phyloP scores from a whole-genome alignment of 805 yeast species.

The Saturnispora dispora region DNA sequence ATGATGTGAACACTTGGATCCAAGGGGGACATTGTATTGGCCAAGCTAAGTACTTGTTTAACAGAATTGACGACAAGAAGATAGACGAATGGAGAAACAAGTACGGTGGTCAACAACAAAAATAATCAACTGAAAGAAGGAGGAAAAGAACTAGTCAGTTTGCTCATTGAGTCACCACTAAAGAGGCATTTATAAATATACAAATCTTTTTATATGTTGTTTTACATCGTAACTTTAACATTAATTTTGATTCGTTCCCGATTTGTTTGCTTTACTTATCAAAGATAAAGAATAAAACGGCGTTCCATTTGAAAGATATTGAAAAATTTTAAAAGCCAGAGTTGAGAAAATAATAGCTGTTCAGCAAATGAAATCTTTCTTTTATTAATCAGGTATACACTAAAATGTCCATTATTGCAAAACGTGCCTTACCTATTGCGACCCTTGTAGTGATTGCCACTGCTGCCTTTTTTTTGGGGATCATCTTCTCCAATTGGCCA shows the following conservation, averaged over 20 bases:
- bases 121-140: neutral
- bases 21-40: slow-evolving; percentile 80
- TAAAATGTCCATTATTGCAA: neutral
- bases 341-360: neutral
- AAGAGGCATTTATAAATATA: neutral
- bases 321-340: neutral
- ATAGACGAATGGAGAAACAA: slow-evolving; percentile 76
- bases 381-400: neutral
- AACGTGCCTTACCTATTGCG: slow-evolving; percentile 12
- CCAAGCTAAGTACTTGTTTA: slow-evolving; percentile 84
- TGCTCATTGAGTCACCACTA: neutral
- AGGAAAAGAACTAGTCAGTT: neutral
- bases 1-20: slow-evolving; percentile 59
- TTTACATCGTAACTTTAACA: neutral
- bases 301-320: neutral
- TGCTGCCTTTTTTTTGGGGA: slow-evolving; percentile 73
- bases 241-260: neutral
- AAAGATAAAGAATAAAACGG: neutral
- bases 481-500: slow-evolving; percentile 67
- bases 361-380: neutral
- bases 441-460: slow-evolving; percentile 28
- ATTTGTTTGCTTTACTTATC: neutral
- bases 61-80: slow-evolving; percentile 84
- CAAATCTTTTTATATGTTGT: neutral
- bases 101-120: slow-evolving; percentile 71